These are phyloP conservation scores for Globisporangium carolinianum DNA, from an alignment of 352 stramenopile genomes.

Conservation along the genomic window DNA sequence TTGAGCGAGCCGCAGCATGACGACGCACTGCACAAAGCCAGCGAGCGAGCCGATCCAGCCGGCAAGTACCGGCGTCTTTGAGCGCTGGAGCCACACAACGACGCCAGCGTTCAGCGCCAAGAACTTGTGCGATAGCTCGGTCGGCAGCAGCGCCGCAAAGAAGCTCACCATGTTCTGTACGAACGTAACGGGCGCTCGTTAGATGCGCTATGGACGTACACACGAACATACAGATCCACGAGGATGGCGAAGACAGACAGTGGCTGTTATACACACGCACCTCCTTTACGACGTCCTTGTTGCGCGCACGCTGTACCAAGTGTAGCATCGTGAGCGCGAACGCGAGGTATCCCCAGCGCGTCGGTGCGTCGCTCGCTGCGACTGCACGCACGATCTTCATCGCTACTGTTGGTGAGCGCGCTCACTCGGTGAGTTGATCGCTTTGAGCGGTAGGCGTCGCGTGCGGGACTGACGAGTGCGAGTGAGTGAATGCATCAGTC, in stretches of 20 bases:
- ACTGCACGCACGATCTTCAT: constrained; percentile 33
- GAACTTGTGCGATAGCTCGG: constrained; percentile 48
- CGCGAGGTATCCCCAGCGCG: constrained; percentile 33
- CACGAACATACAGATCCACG: no score
- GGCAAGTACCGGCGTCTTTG: constrained; percentile 41
- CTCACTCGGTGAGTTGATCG: no score
- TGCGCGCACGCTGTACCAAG: constrained; percentile 30
- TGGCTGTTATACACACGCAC: constrained; percentile 6
- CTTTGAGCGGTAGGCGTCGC: no score
- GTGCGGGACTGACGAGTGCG: no score
- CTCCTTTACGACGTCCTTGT: constrained; percentile 38
- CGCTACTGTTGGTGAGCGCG: background rate
- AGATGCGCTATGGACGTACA: background rate
- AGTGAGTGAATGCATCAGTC: no score
- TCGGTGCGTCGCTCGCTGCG: constrained; percentile 13
- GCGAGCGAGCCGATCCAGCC: constrained; percentile 40
- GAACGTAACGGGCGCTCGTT: background rate
- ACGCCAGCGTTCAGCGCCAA: constrained; percentile 31
- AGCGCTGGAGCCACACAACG: constrained; percentile 27
- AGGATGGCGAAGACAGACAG: background rate
- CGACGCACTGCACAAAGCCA: constrained; percentile 34
- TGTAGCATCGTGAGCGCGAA: constrained; percentile 32
- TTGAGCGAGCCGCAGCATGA: constrained; percentile 31
- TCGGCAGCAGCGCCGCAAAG: constrained; percentile 39
- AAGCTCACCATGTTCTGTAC: constrained; percentile 44